Evolutionary conservation across 2,329 filamentous ascomycete genomes (phyloP), one percentile per base, ranked within the genome.

Genomic region (Piedraia hortae): DNA sequence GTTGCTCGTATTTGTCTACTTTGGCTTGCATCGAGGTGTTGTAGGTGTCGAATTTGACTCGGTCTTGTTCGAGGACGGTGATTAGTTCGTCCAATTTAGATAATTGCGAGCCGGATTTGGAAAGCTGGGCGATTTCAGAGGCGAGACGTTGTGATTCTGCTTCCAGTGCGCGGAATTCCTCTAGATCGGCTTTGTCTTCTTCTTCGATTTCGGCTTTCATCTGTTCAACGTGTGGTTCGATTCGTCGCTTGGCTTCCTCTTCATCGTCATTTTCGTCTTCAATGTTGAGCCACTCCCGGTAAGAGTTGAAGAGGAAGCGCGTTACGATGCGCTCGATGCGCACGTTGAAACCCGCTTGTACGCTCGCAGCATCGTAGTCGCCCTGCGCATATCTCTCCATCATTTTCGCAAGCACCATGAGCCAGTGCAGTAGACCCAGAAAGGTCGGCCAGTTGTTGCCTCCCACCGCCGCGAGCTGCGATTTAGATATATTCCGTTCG

Each of bases 381-480:
- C 78, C 70, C 24, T 53, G 46, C 1, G 62, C 54, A 39, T 80
- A 93, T 11, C 72, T 62, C 29, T 93, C 80, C 39, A 93, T 62
- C 69, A 93, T 89, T 34, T 82, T 69, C 4, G 77, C 75, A 22
- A 97, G 54, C 45, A 93, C 80, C 82, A 97, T 90, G 66, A 97
- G 82, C 85, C 85, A 97, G 48, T 97, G 80, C 22, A 97, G 55
- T 42, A 97, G 53, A 0, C 80, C 85, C 7, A 97, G 53, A 38
- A 97, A 93, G 0, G 77, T 85, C 29, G 72, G 72, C 85, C 85
- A 97, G 41, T 93, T 93, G 46, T 90, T 78, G 3, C 80, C 82
- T 32, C 85, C 85, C 0, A 93, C 85, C 2, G 88, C 85, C 0
- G 77, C 66, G 26, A 97, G 77, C 40, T 90, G 78, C 23, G 77